A percentile compares a stretch with the other conserved stretches of the same genome.
These are phyloP conservation scores for Jatropha multifida DNA, from an alignment of 441 rosid species.

Conservation along the genomic window DNA sequence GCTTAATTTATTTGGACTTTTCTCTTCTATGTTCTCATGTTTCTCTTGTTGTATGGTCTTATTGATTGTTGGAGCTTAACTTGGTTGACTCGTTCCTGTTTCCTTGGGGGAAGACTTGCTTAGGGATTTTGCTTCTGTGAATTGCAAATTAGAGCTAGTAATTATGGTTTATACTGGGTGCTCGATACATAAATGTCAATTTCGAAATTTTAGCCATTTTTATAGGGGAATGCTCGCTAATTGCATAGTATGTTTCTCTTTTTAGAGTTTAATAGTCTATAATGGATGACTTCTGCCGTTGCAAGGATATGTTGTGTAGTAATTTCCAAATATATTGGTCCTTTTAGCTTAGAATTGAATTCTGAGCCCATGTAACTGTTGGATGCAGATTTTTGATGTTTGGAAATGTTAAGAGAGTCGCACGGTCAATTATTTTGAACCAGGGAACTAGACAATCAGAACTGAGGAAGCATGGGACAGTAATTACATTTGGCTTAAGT, in stretches of 20 bases:
- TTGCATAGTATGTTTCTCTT: not conserved
- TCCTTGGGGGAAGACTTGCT: constrained; percentile 8
- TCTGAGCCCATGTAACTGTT: constrained; percentile 16
- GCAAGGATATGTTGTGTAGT: not conserved
- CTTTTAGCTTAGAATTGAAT: constrained; percentile 2
- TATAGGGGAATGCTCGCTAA: not conserved
- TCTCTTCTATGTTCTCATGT: not conserved
- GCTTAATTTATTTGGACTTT: too few relatives aligned
- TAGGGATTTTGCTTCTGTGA: not conserved
- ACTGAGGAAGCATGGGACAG: constrained; percentile 42
- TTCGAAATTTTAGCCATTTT: not conserved
- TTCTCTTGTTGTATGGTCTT: not conserved
- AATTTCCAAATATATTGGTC: not conserved
- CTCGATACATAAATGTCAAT: not conserved
- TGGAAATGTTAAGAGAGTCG: constrained; percentile 45
- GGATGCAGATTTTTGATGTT: constrained; percentile 59
- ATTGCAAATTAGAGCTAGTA: not conserved
- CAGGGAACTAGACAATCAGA: constrained; percentile 31
- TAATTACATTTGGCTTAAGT: constrained; percentile 43
- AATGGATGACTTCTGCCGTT: too few relatives aligned
- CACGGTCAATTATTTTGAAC: constrained; percentile 30
- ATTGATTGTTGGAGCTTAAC: not conserved
- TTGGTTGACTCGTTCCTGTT: constrained; percentile 12
- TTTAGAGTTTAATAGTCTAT: too few relatives aligned
- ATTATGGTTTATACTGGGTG: too few relatives aligned